A percentile compares a stretch with the other conserved stretches of the same genome.
phyloP scores from a whole-genome alignment of 129 eudicot genomes.

The Lonicera japonica region DNA sequence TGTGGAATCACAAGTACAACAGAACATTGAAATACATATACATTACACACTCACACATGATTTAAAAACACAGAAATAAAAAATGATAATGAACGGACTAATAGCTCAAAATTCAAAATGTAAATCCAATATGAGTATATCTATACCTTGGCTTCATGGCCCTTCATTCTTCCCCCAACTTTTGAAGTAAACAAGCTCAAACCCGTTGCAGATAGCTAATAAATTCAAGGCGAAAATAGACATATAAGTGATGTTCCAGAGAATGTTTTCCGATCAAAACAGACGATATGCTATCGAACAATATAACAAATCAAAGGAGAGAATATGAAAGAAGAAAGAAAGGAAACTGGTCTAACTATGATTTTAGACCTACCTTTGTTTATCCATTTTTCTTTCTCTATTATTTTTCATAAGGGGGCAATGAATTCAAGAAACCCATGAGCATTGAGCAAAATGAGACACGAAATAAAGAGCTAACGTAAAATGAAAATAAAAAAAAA shows the following conservation, averaged over 20 bases:
- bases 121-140: no score
- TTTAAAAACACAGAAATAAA: neutral
- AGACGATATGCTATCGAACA: neutral
- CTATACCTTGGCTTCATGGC: slow-evolving; percentile 12
- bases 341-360: neutral
- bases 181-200: neutral
- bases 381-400: no score
- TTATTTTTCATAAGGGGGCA: no score
- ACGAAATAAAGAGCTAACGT: neutral
- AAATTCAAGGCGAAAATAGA: neutral
- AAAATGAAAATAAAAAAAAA: neutral
- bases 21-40: neutral
- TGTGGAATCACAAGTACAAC: neutral
- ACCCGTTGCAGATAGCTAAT: neutral
- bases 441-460: neutral
- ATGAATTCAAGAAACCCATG: neutral
- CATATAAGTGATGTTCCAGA: neutral
- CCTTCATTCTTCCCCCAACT: slow-evolving; percentile 8
- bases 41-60: neutral
- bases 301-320: neutral
- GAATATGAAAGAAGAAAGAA: neutral
- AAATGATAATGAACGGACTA: no score
- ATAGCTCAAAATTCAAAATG: no score
- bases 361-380: neutral
- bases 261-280: neutral